Percentiles rank a stretch among this genome's conserved stretches.
phyloP scores from a whole-genome alignment of 139 green algal species.

The Zygnema cylindricum region DNA sequence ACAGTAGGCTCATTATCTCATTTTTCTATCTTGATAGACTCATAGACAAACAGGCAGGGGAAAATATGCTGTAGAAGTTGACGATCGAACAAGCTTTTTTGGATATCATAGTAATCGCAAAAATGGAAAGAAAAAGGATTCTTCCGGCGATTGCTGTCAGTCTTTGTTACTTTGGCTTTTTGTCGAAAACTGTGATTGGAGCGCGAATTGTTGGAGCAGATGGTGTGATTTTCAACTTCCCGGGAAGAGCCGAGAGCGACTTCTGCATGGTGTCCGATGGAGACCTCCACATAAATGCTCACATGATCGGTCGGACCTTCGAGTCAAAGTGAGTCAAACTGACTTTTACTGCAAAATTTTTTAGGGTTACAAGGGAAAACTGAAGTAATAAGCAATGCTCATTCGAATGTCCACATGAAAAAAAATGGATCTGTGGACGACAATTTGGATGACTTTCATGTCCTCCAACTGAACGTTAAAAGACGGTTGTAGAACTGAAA shows the following conservation, averaged over 20 bases:
- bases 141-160: neutral
- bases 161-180: neutral
- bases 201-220: slow-evolving; percentile 1
- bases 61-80: neutral
- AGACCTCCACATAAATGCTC: neutral
- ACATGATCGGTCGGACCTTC: neutral
- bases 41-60: neutral
- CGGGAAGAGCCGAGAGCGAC: neutral
- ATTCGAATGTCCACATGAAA: no score
- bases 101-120: neutral
- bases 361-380: neutral
- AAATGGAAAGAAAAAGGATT: neutral
- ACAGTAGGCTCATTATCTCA: no score
- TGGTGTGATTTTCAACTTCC: slow-evolving; percentile 18
- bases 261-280: slow-evolving; percentile 1
- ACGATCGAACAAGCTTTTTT: neutral
- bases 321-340: slow-evolving; percentile 9
- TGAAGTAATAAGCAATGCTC: no score
- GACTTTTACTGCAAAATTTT: neutral
- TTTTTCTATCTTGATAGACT: no score
- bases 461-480: no score
- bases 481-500: no score
- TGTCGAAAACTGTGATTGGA: neutral
- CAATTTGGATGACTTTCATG: no score
- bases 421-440: no score